Percentiles rank a stretch among this genome's conserved stretches.
Conservation (phyloP, 495 filamentous ascomycete species). For the Lichina pygmaea region DNA sequence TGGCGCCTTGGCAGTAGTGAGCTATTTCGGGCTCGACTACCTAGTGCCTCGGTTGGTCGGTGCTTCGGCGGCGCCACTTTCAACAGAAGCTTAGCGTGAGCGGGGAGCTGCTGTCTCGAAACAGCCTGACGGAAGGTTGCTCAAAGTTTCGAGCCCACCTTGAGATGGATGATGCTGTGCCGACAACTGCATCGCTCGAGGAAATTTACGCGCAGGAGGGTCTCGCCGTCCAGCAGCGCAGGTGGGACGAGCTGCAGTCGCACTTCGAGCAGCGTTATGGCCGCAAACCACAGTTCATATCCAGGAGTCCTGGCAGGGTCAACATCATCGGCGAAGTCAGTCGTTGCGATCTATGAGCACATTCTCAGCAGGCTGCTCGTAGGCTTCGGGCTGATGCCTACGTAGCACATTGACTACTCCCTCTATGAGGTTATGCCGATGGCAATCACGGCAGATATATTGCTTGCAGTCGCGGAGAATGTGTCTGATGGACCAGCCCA, state of each 20-base stretch:
- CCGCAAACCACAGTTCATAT: constrained; percentile 48
- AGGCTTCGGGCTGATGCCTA: not conserved
- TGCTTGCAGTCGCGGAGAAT: constrained; percentile 49
- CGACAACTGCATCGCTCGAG: constrained; percentile 23
- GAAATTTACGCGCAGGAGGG: constrained; percentile 45
- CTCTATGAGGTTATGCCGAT: constrained; percentile 90
- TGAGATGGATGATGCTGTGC: constrained; percentile 5
- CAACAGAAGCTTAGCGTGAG: too few relatives aligned
- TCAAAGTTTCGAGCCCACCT: not conserved
- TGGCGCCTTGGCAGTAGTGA: too few relatives aligned
- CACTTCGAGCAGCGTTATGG: constrained; percentile 52
- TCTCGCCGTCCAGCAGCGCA: constrained; percentile 22
- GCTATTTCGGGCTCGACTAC: too few relatives aligned
- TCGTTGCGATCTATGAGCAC: not conserved
- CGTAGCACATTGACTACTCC: constrained; percentile 85
- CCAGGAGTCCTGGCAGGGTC: constrained; percentile 76
- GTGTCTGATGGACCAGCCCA: constrained; percentile 6
- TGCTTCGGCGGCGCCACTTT: too few relatives aligned
- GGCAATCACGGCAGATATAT: constrained; percentile 71
- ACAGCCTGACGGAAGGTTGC: too few relatives aligned
- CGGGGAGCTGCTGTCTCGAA: too few relatives aligned
- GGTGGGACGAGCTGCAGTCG: constrained; percentile 46
- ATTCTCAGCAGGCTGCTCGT: not conserved
- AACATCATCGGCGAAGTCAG: constrained; percentile 79
- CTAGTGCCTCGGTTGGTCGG: too few relatives aligned